Percentiles rank a stretch among this genome's conserved stretches.
Conservation (phyloP, 345 rosid genomes). For the Salix viminalis region DNA sequence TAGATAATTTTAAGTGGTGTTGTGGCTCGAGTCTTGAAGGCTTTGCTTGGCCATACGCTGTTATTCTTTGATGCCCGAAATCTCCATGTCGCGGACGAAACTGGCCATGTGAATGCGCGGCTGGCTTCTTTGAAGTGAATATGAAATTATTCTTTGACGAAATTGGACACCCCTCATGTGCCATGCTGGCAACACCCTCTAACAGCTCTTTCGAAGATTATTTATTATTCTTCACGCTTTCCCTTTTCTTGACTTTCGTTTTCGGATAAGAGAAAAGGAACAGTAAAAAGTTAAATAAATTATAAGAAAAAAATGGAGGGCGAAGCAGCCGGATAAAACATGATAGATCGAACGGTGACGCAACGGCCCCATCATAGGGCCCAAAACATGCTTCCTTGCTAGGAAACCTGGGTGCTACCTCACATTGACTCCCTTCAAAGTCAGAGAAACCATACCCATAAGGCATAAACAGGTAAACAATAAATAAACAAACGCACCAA, state of each 20-base stretch:
- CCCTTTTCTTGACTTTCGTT: neutral
- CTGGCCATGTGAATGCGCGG: neutral
- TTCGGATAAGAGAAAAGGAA: neutral
- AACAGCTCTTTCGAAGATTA: neutral
- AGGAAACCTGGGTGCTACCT: slow-evolving; percentile 18
- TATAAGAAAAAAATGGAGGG: no score
- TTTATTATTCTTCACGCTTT: neutral
- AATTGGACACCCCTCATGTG: neutral
- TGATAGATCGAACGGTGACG: neutral
- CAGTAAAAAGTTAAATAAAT: neutral
- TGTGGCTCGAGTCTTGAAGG: no score
- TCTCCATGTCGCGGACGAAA: no score
- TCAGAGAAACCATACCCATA: neutral
- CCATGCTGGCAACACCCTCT: neutral
- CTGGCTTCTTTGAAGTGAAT: neutral
- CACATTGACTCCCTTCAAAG: slow-evolving; percentile 26
- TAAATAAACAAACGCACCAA: neutral
- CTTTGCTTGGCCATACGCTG: no score
- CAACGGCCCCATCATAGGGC: slow-evolving; percentile 16
- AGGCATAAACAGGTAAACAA: neutral
- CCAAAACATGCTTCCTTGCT: slow-evolving; percentile 26
- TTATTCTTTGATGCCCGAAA: no score
- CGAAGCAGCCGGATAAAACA: neutral
- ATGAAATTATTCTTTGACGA: neutral
- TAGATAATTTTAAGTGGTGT: no score